Base-by-base conservation (phyloP, 768 basidiomycete genomes). In the Lanmaoa rubissima region DNA sequence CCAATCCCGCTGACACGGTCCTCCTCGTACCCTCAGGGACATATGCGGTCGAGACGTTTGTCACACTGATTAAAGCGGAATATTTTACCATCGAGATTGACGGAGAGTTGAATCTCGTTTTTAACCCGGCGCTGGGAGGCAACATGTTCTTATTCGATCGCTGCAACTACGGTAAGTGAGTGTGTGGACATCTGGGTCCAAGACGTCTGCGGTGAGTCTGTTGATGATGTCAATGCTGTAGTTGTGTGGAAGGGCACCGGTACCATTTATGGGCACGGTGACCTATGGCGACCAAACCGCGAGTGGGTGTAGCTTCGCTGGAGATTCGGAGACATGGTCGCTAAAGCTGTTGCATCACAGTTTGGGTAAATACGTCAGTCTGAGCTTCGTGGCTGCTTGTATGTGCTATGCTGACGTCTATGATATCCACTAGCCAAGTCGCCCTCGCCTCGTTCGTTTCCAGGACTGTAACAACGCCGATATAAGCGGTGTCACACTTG, bases 401-500 rank as follows among this genome's bases (percentile, higher is more conserved):
- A 26, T 42, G 53, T 17, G 14, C 36, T 13, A 11, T 43, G 32
- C 38, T 54, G 59, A 54, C 34, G 24, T 48, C 40, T 9, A n/a
- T 41, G 21, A 6, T 16, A 28, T 26, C 21, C 5, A 34, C 36
- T 42, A 59, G 55, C 53, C 49, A 10, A 19, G 1, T 39, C 51
- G 54, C 9, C 54, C 57, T 51, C 59, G 53, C 4, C 53, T 58
- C 34, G 13, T 57, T 36, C 44, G 53, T 24, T 57, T 61, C 39
- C 35, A 56, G 41, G 2, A 51, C 13, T 60, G 58, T 38, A 19
- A 54, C 14, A 34, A 60, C 16, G 17, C 36, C 10, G 48, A 60
- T 14, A 48, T 55, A 21, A 66, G 57, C 14, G 61, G 55, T 32
- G 65, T 66, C 55, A 55, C 53, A 13, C 58, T 60, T 19, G 0